phyloP scores from a whole-genome alignment of 2,329 filamentous ascomycete species.

The Pseudocercospora eumusae region DNA sequence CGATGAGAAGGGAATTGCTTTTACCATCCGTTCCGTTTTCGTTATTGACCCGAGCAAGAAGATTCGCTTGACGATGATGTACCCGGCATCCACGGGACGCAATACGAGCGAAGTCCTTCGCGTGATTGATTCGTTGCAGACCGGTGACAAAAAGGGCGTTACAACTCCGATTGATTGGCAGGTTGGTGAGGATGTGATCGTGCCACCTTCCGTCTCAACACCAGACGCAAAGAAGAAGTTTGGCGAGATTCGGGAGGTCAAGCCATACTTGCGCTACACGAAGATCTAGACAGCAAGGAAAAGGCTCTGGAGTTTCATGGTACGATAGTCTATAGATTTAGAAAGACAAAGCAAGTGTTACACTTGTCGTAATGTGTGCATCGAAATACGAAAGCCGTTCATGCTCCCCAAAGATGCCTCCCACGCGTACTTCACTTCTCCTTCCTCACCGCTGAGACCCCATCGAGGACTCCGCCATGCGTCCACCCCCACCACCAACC shows the following conservation, averaged over 20 bases:
- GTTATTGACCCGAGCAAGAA: slow-evolving; percentile 92
- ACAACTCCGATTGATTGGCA: slow-evolving; percentile 79
- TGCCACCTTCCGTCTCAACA: slow-evolving; percentile 78
- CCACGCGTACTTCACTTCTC: neutral
- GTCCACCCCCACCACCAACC: slow-evolving; percentile 11
- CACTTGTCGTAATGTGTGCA: slow-evolving; percentile 1
- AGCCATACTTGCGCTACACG: slow-evolving; percentile 73
- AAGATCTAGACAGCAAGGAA: slow-evolving; percentile 33
- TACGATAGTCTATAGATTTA: neutral
- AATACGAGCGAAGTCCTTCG: slow-evolving; percentile 60
- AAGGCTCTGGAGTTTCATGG: neutral
- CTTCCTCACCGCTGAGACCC: neutral
- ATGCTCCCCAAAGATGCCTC: neutral
- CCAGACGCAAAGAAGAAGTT: slow-evolving; percentile 87
- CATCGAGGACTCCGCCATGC: neutral
- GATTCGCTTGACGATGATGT: slow-evolving; percentile 88
- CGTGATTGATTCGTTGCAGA: slow-evolving; percentile 61
- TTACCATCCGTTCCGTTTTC: slow-evolving; percentile 94
- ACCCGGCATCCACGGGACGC: slow-evolving; percentile 82
- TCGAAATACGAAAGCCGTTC: neutral
- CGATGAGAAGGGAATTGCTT: slow-evolving; percentile 62
- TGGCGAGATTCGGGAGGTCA: slow-evolving; percentile 66
- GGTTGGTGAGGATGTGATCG: slow-evolving; percentile 86
- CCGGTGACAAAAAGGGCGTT: slow-evolving; percentile 78
- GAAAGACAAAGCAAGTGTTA: neutral